Base-by-base conservation (phyloP, 75 land plant species). In the Gnetum montanum region DNA sequence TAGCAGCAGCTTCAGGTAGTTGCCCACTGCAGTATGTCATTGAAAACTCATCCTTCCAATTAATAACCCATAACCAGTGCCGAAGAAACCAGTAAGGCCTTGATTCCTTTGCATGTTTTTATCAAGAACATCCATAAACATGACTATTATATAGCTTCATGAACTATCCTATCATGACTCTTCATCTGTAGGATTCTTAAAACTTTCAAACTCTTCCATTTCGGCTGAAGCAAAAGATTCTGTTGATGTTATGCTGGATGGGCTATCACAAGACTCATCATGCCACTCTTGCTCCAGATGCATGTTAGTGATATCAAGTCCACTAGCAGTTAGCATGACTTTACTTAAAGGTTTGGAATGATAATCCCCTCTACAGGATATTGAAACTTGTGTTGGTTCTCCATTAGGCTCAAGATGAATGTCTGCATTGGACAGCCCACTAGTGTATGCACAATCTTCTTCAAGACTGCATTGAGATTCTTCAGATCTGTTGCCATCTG, bases 151-250 rank as follows among this genome's bases (percentile, higher is more conserved):
- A n/a, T n/a, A n/a, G n/a, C n/a, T n/a, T n/a, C n/a, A n/a, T n/a
- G n/a, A n/a, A 41, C 43, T 6, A 33, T 34, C 37, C 34, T 61
- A 58, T 64, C 61, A 80, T 48, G 12, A 31, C 56, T 81, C 81
- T n/a, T 73, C 44, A 31, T 82, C 85, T 28, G 70, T 57, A 27
- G 61, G 57, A n/a, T 57, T 37, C 35, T 41, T 20, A 1, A 76
- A 71, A 41, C 79, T 83, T 4, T 62, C 76, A 1, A 54, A 40
- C 31, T 72, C 87, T 15, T 68, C 87, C 68, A 57, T 72, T 29
- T 58, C 58, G 31, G 87, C 87, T 62, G 87, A 83, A 46, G 63
- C 82, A 75, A 83, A 83, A 13, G 87, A 79, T 31, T 83, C 79
- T 5, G 15, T 45, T 10, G 73, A 66, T 34, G 66, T 66, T 28